These are phyloP conservation scores for Cyamopsis tetragonoloba DNA, from an alignment of 306 rosid genomes.

Conservation along the genomic window DNA sequence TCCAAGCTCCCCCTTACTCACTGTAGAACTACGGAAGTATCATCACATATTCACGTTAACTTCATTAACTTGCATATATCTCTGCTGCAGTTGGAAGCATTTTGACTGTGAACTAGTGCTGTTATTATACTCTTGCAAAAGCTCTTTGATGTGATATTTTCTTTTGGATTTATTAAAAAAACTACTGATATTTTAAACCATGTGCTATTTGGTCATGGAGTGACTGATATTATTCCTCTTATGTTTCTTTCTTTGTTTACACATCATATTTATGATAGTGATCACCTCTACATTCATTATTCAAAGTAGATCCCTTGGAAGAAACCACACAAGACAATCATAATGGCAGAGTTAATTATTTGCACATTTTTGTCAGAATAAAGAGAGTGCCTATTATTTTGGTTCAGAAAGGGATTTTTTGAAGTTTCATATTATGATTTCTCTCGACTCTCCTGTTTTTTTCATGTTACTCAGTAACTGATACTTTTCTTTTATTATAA, in stretches of 20 bases:
- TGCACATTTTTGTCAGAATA: slow-evolving; percentile 5
- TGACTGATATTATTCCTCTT: background rate
- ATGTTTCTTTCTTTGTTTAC: background rate
- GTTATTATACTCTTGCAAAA: background rate
- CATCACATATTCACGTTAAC: slow-evolving; percentile 2
- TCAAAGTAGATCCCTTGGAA: background rate
- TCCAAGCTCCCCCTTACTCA: background rate
- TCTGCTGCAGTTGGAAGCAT: background rate
- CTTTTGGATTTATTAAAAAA: slow-evolving; percentile 3
- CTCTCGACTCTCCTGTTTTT: slow-evolving; percentile 4
- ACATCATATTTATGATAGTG: slow-evolving; percentile 2
- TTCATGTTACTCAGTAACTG: background rate
- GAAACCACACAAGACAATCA: slow-evolving; percentile 8
- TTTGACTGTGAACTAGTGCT: slow-evolving; percentile 5
- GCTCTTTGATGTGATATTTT: slow-evolving; percentile 9
- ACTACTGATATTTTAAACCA: background rate
- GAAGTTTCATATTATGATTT: background rate
- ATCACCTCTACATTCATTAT: background rate
- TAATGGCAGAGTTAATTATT: background rate
- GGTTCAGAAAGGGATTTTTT: background rate
- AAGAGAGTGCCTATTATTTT: slow-evolving; percentile 2
- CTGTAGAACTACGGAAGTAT: background rate
- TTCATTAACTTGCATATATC: slow-evolving; percentile 4
- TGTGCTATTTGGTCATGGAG: slow-evolving; percentile 2
- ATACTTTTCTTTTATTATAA: background rate